These are phyloP conservation scores for Epichloe scottii DNA, from an alignment of 2,329 filamentous ascomycete genomes.

Conservation along the genomic window DNA sequence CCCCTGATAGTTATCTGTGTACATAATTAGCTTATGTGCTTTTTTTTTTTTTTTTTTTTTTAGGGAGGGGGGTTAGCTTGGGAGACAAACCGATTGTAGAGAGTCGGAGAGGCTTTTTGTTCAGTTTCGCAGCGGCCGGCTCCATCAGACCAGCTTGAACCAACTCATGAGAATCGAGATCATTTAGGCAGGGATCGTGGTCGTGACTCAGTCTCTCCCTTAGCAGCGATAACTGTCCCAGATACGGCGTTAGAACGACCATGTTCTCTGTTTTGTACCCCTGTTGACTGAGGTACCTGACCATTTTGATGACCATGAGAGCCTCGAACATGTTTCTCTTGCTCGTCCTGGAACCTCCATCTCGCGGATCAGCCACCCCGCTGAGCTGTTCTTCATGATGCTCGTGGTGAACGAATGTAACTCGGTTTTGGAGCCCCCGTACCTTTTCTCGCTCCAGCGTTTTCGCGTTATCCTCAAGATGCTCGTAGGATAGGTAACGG, in stretches of 20 bases:
- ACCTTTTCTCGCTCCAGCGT: constrained; percentile 35
- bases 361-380: constrained; percentile 33
- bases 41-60: no score
- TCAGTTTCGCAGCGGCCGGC: constrained; percentile 33
- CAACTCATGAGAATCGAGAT: constrained; percentile 53
- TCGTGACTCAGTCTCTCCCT: constrained; percentile 37
- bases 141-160: constrained; percentile 45
- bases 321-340: constrained; percentile 54
- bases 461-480: constrained; percentile 40
- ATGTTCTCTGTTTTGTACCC: constrained; percentile 54
- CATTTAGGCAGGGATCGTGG: constrained; percentile 54
- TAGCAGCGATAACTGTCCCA: constrained; percentile 53
- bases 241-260: constrained; percentile 59
- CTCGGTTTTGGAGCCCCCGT: constrained; percentile 39
- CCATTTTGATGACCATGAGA: constrained; percentile 49
- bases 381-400: constrained; percentile 35
- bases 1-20: constrained; percentile 65
- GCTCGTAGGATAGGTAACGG: constrained; percentile 43
- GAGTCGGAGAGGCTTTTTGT: constrained; percentile 42
- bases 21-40: constrained; percentile 13
- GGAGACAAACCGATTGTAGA: constrained; percentile 50
- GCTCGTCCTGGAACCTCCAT: constrained; percentile 35
- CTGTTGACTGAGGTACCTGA: constrained; percentile 58
- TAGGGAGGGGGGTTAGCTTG: no score
- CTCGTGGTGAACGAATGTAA: constrained; percentile 56